A percentile compares a stretch with the other conserved stretches of the same genome.
Evolutionary conservation across 306 rosid species (phyloP).

Genomic region (Albizia julibrissin): DNA sequence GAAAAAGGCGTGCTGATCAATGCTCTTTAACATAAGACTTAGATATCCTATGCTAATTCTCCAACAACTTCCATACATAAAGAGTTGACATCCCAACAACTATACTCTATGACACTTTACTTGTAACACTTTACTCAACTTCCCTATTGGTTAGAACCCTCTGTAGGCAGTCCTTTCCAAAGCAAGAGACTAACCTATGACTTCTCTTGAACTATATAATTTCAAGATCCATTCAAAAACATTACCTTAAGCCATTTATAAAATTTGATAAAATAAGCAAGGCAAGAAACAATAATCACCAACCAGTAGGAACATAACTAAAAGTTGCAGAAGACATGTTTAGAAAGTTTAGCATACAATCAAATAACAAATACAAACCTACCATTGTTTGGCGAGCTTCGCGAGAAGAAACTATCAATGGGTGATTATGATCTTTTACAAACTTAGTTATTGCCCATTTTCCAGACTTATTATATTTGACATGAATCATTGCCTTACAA

Average conservation of each 20-base stretch:
- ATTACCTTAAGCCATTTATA: slow-evolving; percentile 5
- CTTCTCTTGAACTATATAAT: not conserved
- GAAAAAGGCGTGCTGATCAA: too few species aligned
- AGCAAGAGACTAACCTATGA: not conserved
- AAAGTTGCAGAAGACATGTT: not conserved
- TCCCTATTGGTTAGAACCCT: not conserved
- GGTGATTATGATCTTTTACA: slow-evolving; percentile 91
- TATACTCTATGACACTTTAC: not conserved
- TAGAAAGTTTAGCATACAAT: not conserved
- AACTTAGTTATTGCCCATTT: slow-evolving; percentile 95
- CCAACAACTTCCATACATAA: too few species aligned
- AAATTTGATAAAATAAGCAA: not conserved
- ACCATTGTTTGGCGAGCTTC: slow-evolving; percentile 99
- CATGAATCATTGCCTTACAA: slow-evolving; percentile 96
- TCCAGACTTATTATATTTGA: slow-evolving; percentile 79
- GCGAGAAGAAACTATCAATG: slow-evolving; percentile 81
- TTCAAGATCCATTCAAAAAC: not conserved
- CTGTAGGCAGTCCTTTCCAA: not conserved
- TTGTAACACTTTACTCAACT: not conserved
- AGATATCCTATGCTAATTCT: too few species aligned
- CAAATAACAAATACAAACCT: slow-evolving; percentile 37
- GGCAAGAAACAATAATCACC: not conserved
- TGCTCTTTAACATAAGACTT: too few species aligned
- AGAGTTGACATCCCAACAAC: not conserved
- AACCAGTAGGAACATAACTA: not conserved